Conservation (phyloP, 1,139 yeast genomes). For the Candida buenavistaensis region DNA sequence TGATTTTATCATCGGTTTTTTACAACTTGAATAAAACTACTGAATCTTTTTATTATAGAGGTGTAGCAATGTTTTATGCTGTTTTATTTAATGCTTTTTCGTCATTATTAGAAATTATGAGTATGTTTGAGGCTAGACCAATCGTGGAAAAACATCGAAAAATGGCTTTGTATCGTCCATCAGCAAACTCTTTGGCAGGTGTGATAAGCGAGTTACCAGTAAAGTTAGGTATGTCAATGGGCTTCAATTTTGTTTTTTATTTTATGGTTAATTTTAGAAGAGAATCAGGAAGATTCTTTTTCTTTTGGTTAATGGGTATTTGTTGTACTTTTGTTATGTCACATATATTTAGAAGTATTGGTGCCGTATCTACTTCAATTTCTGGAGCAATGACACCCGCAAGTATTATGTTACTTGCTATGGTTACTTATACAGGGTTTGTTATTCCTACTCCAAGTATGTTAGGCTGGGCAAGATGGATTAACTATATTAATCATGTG, state of each 20-base stretch:
- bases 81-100: constrained; percentile 56
- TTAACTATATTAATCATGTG: constrained; percentile 56
- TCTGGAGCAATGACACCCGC: constrained; percentile 63
- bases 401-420: constrained; percentile 50
- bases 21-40: constrained; percentile 49
- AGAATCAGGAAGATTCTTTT: constrained; percentile 58
- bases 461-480: constrained; percentile 67
- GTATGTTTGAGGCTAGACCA: constrained; percentile 56
- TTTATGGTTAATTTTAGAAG: constrained; percentile 57
- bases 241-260: constrained; percentile 50
- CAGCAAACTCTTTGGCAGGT: constrained; percentile 62
- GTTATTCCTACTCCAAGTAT: constrained; percentile 55
- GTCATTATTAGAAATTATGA: constrained; percentile 57
- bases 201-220: constrained; percentile 58
- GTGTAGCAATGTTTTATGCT: constrained; percentile 58
- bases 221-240: constrained; percentile 44
- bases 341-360: constrained; percentile 58
- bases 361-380: constrained; percentile 53
- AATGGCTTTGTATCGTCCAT: constrained; percentile 61
- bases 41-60: constrained; percentile 53
- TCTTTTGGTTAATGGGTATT: constrained; percentile 44
- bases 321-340: constrained; percentile 52
- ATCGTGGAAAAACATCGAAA: constrained; percentile 61
- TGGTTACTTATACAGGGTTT: constrained; percentile 59
- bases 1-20: constrained; percentile 48